phyloP scores from a whole-genome alignment of 257 asterid species.

The Solanum sitiens region DNA sequence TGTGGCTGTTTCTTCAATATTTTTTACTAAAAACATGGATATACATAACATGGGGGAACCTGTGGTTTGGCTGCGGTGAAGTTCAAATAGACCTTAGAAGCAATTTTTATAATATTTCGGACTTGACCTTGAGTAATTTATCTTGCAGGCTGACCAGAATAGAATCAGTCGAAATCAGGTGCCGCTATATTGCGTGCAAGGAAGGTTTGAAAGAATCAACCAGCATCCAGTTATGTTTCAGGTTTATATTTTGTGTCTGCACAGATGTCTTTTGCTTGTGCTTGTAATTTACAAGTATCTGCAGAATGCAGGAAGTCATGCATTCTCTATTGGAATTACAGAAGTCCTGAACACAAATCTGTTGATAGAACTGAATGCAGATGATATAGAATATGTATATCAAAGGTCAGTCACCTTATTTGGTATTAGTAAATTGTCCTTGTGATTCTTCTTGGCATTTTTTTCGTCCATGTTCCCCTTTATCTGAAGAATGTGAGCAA shows the following conservation, averaged over 20 bases:
- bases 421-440: neutral
- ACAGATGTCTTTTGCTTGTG: neutral
- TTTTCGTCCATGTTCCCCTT: neutral
- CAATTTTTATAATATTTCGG: neutral
- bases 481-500: neutral
- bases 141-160: conserved; percentile 82
- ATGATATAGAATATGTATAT: conserved; percentile 84
- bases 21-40: neutral
- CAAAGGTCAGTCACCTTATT: conserved; percentile 43
- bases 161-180: conserved; percentile 77
- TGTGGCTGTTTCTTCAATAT: neutral
- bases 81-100: neutral
- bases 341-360: conserved; percentile 88
- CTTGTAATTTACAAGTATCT: conserved; percentile 12
- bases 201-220: conserved; percentile 94
- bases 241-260: conserved; percentile 9
- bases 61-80: neutral
- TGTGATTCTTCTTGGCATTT: neutral
- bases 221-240: conserved; percentile 90
- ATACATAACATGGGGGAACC: neutral
- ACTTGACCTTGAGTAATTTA: neutral
- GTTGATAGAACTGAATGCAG: conserved; percentile 85
- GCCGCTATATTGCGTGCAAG: conserved; percentile 81
- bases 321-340: conserved; percentile 87
- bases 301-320: conserved; percentile 80